These are phyloP conservation scores for Kurtzmaniella cleridarum DNA, from an alignment of 805 yeast species.

Conservation along the genomic window DNA sequence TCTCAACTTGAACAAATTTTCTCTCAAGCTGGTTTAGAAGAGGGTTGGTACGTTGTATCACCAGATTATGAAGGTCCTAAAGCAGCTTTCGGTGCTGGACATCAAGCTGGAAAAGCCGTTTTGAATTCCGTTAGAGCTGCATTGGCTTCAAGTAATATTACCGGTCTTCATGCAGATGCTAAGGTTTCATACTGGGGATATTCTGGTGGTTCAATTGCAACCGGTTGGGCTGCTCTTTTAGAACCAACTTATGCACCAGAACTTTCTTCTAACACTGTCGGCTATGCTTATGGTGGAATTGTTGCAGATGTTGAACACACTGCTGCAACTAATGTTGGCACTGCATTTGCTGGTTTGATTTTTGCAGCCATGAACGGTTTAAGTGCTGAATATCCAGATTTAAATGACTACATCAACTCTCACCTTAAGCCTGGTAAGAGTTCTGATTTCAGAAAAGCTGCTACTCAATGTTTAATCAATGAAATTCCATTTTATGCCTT, in stretches of 20 bases:
- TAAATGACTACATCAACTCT: constrained; percentile 5
- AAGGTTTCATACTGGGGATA: constrained; percentile 28
- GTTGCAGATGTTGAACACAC: constrained; percentile 18
- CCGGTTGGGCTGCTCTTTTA: constrained; percentile 33
- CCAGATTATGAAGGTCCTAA: constrained; percentile 34
- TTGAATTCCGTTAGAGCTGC: constrained; percentile 28
- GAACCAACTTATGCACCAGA: constrained; percentile 15
- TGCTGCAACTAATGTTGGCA: constrained; percentile 15
- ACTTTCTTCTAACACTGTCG: constrained; percentile 9
- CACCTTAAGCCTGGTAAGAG: constrained; percentile 4
- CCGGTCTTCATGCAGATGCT: constrained; percentile 16
- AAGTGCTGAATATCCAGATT: constrained; percentile 19
- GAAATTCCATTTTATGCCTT: not conserved
- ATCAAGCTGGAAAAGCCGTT: constrained; percentile 23
- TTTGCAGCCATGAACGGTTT: constrained; percentile 21
- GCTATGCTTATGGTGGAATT: constrained; percentile 27
- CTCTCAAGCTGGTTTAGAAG: constrained; percentile 14
- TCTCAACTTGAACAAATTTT: constrained; percentile 5
- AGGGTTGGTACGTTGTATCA: constrained; percentile 29
- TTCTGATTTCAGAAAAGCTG: constrained; percentile 1
- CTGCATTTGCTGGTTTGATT: constrained; percentile 17
- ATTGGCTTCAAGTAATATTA: constrained; percentile 10
- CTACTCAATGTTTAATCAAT: not conserved
- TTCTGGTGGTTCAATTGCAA: constrained; percentile 35
- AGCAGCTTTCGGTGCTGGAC: constrained; percentile 26